Evolutionary conservation across 805 yeast species (phyloP).

Genomic region (Saccharomycopsis fibuligera): DNA sequence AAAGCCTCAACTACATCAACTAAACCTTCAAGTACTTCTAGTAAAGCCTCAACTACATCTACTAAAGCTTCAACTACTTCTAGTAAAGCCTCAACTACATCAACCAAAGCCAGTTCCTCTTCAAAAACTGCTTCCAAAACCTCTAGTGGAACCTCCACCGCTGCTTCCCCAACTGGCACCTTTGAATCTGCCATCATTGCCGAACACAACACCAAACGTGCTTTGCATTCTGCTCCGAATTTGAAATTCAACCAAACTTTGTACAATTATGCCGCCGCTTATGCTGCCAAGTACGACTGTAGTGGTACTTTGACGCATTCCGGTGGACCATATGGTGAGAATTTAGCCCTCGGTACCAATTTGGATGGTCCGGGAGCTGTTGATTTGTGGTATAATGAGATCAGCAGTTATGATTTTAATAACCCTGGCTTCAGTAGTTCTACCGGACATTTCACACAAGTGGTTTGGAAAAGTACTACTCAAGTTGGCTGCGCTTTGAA

Average conservation of each 20-base stretch:
- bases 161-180: slow-evolving; percentile 25
- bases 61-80: slow-evolving; percentile 19
- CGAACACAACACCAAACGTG: slow-evolving; percentile 56
- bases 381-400: slow-evolving; percentile 72
- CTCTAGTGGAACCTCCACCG: slow-evolving; percentile 20
- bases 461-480: slow-evolving; percentile 62
- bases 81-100: slow-evolving; percentile 20
- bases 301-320: slow-evolving; percentile 56
- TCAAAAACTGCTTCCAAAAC: slow-evolving; percentile 20
- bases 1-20: slow-evolving; percentile 23
- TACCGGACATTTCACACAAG: slow-evolving; percentile 79
- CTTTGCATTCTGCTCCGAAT: slow-evolving; percentile 42
- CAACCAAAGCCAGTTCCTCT: slow-evolving; percentile 19
- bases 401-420: slow-evolving; percentile 43
- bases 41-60: slow-evolving; percentile 21
- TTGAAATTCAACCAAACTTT: slow-evolving; percentile 51
- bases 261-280: slow-evolving; percentile 48
- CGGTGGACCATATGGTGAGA: slow-evolving; percentile 65
- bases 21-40: slow-evolving; percentile 25
- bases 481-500: slow-evolving; percentile 70
- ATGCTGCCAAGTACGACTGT: slow-evolving; percentile 52
- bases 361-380: slow-evolving; percentile 45
- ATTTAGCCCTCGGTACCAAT: slow-evolving; percentile 65
- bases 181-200: slow-evolving; percentile 36
- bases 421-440: slow-evolving; percentile 39